These are phyloP conservation scores for Suillus sp. DNA, from an alignment of 768 basidiomycete species.

Conservation along the genomic window DNA sequence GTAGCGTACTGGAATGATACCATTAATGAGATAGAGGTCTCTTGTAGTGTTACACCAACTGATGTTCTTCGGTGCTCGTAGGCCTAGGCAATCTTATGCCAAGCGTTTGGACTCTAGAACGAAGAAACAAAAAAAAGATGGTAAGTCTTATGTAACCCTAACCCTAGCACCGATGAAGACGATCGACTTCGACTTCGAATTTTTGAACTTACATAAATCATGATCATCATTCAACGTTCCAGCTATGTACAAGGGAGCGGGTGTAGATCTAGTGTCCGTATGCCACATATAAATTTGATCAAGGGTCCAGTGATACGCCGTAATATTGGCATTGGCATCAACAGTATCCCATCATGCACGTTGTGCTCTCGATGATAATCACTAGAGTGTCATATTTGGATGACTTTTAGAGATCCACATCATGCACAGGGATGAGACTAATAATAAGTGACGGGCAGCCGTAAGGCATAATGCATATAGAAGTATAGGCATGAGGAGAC, in stretches of 20 bases:
- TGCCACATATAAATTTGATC: neutral
- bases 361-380: neutral
- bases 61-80: neutral
- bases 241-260: neutral
- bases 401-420: neutral
- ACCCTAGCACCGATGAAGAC: neutral
- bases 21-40: conserved; percentile 42
- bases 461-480: neutral
- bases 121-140: neutral
- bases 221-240: neutral
- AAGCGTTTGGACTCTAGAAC: neutral
- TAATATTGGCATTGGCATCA: neutral
- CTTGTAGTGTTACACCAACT: neutral
- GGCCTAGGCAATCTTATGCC: neutral
- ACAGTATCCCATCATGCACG: neutral
- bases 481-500: neutral
- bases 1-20: conserved; percentile 70
- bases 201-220: neutral
- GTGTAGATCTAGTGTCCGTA: neutral
- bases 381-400: neutral
- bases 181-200: neutral
- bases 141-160: neutral
- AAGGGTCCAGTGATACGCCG: neutral
- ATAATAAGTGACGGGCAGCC: neutral
- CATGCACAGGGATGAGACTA: neutral